Base-by-base conservation (phyloP, 2,329 filamentous ascomycete species). In the Phyllachora maydis region DNA sequence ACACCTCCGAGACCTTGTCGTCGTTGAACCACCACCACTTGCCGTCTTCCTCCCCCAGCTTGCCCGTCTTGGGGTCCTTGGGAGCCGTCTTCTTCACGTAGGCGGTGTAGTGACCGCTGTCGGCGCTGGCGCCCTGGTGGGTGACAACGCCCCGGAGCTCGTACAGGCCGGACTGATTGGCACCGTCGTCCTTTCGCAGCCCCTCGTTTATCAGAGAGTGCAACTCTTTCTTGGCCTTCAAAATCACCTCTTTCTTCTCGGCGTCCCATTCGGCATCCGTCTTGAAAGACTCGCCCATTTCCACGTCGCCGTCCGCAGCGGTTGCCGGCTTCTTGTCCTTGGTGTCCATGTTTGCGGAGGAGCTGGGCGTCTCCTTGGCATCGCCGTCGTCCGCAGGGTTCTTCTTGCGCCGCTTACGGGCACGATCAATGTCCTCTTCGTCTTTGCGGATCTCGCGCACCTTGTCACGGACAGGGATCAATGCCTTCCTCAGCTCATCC, bases 11-110 rank as follows among this genome's bases (percentile, higher is more conserved):
- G 16, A 98, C 88, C 54, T 82, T 90, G 43, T 98, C 85, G 40
- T 98, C 88, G 47, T 98, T 95, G 62, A 98, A 98, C 85, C 88
- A 98, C 85, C 88, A 98, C 88, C 88, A 98, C 39, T 82, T 92
- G 35, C 78, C 82, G 41, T 91, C 81, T 42, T 91, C 81, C 40
- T 76, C 69, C 25, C 65, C 68, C 38, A 67, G 58, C 54, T 81
- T 78, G 34, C 78, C 81, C 11, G 73, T 78, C 39, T 70, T 67
- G 10, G 72, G 59, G 36, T 90, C 76, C 28, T 79, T 52, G 7
- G 57, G 52, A 0, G 65, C 72, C 30, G 73, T 60, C 62, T 98
- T 93, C 63, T 95, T 98, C 36, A 98, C 78, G 44, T 92, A 98
- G 0, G 83, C 74, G 4, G 90, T 98, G 57, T 98, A 98, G 50